Evolutionary conservation across 345 rosid genomes (phyloP), one percentile per base, ranked within the genome.

Genomic region (Eucalyptus brandiana): DNA sequence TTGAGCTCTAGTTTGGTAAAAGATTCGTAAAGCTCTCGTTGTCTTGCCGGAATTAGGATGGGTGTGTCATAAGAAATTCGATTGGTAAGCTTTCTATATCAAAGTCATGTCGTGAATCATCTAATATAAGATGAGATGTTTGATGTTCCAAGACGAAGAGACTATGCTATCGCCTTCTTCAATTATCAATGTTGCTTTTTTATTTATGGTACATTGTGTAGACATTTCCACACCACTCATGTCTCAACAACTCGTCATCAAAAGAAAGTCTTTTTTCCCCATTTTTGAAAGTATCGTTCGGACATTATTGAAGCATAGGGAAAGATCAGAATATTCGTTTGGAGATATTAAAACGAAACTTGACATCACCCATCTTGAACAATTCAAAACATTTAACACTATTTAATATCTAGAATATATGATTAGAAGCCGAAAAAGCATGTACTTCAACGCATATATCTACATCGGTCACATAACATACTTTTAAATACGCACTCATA

Each of bases 401-500:
- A 28, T 30, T 28, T 62, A 12, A 62, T 30, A 28, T 30, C 34
- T 1, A 30, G 17, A 26, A 60, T 60, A 28, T 26, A 12, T 12
- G 0, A 60, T 60, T 0, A 12, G 0, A 60, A 60, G 30, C 0
- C 4, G 4, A 60, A 60, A 28, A 60, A 12, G 8, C 17, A 60
- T 60, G 1, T 6, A 12, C 32, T 62, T 30, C 69, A 28, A 28
- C 2, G 3, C 32, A 60, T 60, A 5, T 13, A 60, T 28, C 69
- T 60, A 26, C 40, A 15, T 14, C 3, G 0, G 11, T n/a, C 40
- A 15, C 9, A n/a, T 32, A 65, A 65, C 40, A 65, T n/a, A n/a
- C 10, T 15, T n/a, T n/a, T 65, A n/a, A n/a, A n/a, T 65, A 3
- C 0, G 1, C 3, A 30, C 34, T 28, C 1, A 16, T 65, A n/a